Evolutionary conservation across 495 filamentous ascomycete genomes (phyloP), one percentile per base, ranked within the genome.

Genomic region (Beverwykella pulmonaria): DNA sequence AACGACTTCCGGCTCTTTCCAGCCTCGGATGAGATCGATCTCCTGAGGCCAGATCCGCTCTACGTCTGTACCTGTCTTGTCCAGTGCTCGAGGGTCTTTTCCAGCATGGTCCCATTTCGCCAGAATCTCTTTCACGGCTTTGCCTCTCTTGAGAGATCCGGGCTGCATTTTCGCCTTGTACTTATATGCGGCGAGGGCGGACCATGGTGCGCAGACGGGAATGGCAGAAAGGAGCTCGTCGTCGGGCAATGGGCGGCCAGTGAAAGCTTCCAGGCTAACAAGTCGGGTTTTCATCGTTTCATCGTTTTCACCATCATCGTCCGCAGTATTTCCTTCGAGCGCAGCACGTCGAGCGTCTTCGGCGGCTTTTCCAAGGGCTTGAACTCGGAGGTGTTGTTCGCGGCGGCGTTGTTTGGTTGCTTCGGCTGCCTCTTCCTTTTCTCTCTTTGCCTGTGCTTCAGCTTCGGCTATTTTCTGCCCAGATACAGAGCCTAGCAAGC

Each of bases 111-210:
- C 75, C 92, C 94, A 97, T 52, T 82, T 82, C 39, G 84, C 83
- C 19, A 96, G 73, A 44, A 97, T 90, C 77, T 97, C 92, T 77
- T 90, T 90, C 25, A 97, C 86, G 17, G 93, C 94, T 75, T 97
- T 98, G 1, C 93, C 93, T 79, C 96, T 95, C 83, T 98, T 98
- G 70, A 87, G 83, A 1, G 85, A 71, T 1, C 94, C 94, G 0
- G 94, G 94, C 78, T 98, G 94, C 67, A 98, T 69, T 80, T 98
- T 98, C 20, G 85, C 90, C 73, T 92, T 90, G 79, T 96, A 97
- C 78, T 95, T 96, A 70, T 88, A 90, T 53, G 82, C 84, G 0
- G 77, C 79, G 65, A 98, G 80, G 0, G 94, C 90, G 19, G 82
- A 81, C 89, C 92, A 97, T 3, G 94, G 94, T 19, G 91, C 94